Evolutionary conservation across 148 eudicot species (phyloP), one percentile per base, ranked within the genome.

Genomic region (Camellia lanceoleosa): DNA sequence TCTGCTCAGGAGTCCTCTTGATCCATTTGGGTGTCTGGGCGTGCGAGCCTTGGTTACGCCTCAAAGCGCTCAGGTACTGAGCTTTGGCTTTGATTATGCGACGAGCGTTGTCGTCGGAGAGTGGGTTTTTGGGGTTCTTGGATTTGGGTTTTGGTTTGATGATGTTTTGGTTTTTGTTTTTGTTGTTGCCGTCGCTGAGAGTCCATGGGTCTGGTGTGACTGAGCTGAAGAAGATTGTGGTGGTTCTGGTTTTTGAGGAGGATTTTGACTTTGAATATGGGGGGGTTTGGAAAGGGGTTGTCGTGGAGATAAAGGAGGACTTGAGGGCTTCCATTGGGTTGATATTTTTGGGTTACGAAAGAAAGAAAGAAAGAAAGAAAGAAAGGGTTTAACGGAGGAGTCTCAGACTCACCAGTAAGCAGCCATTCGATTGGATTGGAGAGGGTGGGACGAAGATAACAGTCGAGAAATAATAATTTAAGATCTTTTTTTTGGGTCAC

Each of bases 1-100:
- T 95, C 82, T 95, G 97, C 83, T 95, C 97, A 0, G 99, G 99
- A 0, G 93, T 73, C 59, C 97, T 89, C 65, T 86, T 93, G 44
- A 95, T 79, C 99, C 97, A 92, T 73, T 74, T 87, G 3, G 97
- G 97, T 5, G 97, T 92, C 77, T 85, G 89, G 1, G 89, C 96
- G 14, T n/a, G 83, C 0, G 99, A 88, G 72, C 97, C 97, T 65
- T 93, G 94, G 86, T 90, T 92, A 7, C 94, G 87, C 69, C 92
- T 79, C 86, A 88, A 77, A 0, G 54, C 78, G 81, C 90, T 87
- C 75, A 89, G 69, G 74, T 92, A 89, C 4, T 79, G 85, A 4
- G 96, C 94, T 71, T 93, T 93, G 18, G 87, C 81, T 19, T 90
- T 93, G 85, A 93, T 91, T 4, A 95, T 91, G 47, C 97, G 88